Conservation (phyloP, 2,329 filamentous ascomycete genomes). For the Botrytis byssoidea region DNA sequence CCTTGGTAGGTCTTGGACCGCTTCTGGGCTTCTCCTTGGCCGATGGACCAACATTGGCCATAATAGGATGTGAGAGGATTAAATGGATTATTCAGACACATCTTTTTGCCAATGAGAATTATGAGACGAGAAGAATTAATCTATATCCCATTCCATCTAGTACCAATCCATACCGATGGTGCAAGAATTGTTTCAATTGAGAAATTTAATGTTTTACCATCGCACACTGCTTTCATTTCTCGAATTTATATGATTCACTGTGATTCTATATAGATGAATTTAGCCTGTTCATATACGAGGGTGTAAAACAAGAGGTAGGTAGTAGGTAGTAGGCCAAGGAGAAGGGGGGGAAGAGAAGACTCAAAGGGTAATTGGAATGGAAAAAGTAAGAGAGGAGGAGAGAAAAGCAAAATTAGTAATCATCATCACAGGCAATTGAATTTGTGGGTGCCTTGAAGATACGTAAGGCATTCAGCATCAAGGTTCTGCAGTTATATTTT, state of each 20-base stretch:
- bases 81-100: background rate
- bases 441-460: too few relatives aligned
- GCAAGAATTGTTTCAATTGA: slow-evolving; percentile 1
- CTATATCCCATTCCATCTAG: background rate
- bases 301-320: background rate
- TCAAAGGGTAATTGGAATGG: background rate
- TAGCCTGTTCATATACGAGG: background rate
- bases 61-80: background rate
- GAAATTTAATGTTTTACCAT: background rate
- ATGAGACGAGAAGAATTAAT: background rate
- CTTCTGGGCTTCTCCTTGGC: slow-evolving; percentile 8
- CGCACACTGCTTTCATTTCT: background rate
- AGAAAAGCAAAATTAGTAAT: too few relatives aligned
- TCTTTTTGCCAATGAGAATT: background rate
- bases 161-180: background rate
- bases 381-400: too few relatives aligned
- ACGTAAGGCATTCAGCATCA: background rate
- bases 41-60: background rate
- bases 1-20: background rate
- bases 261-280: background rate
- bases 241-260: background rate
- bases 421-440: too few relatives aligned
- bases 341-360: background rate
- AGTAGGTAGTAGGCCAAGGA: background rate
- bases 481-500: background rate